phyloP scores from a whole-genome alignment of 306 rosid species.

The Amphicarpaea edgeworthii region DNA sequence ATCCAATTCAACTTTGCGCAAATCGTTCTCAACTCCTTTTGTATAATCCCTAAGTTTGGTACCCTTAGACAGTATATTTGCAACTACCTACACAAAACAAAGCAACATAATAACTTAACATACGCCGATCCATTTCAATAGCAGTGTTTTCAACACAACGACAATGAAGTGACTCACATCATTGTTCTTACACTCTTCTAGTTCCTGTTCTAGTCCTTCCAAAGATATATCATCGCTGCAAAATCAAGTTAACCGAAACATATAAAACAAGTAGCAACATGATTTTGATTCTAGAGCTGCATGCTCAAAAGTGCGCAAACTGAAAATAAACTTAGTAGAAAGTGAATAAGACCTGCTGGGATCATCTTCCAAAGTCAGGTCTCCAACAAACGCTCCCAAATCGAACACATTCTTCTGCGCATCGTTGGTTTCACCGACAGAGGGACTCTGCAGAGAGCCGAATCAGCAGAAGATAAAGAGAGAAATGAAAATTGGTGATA shows the following conservation, averaged over 20 bases:
- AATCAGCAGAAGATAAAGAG: neutral
- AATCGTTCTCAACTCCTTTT: constrained; percentile 91
- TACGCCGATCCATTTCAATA: constrained; percentile 17
- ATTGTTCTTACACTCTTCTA: constrained; percentile 87
- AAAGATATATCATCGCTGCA: constrained; percentile 81
- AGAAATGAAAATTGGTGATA: neutral
- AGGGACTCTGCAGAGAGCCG: constrained; percentile 54
- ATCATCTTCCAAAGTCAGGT: constrained; percentile 81
- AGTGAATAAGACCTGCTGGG: constrained; percentile 58
- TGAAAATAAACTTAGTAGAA: constrained; percentile 8
- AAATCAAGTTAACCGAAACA: constrained; percentile 34
- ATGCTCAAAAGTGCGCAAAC: constrained; percentile 2
- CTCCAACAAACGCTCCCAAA: constrained; percentile 88
- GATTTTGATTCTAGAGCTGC: neutral
- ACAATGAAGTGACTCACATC: constrained; percentile 60
- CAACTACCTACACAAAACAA: constrained; percentile 73
- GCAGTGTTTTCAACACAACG: constrained; percentile 11
- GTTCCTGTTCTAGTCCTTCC: constrained; percentile 93
- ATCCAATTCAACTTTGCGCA: constrained; percentile 95
- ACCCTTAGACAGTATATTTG: constrained; percentile 87
- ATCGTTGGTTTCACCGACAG: constrained; percentile 49
- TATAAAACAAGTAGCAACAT: neutral
- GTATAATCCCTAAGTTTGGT: constrained; percentile 86
- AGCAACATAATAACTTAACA: constrained; percentile 16
- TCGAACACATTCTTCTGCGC: constrained; percentile 62